phyloP scores from a whole-genome alignment of 2,329 filamentous ascomycete genomes.

The Calycina herbarum region DNA sequence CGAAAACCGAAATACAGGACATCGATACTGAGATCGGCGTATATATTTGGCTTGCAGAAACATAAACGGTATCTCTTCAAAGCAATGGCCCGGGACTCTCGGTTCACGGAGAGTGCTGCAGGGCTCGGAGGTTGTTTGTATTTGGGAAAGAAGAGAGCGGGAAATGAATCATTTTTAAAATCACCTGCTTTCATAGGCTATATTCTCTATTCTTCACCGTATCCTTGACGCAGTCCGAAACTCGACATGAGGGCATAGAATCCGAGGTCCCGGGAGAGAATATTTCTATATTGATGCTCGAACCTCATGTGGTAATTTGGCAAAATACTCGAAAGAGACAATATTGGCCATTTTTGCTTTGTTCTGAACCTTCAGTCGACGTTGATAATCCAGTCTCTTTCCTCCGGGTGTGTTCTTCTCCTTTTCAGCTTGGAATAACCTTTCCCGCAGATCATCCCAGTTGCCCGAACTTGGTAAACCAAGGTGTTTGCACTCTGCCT shows the following conservation, averaged over 20 bases:
- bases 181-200: too few species aligned
- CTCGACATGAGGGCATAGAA: not conserved
- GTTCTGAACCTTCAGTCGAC: too few species aligned
- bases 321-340: not conserved
- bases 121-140: not conserved
- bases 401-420: too few species aligned
- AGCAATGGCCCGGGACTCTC: not conserved
- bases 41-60: constrained; percentile 3
- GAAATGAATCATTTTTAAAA: too few species aligned
- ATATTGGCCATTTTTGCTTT: too few species aligned
- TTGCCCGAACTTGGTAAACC: not conserved
- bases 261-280: constrained; percentile 7
- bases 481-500: not conserved
- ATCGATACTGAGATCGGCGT: not conserved
- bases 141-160: not conserved
- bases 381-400: too few species aligned
- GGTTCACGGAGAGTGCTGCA: not conserved
- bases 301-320: constrained; percentile 1
- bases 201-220: too few species aligned
- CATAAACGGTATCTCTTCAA: not conserved
- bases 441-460: not conserved
- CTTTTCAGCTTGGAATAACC: not conserved
- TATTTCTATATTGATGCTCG: constrained; percentile 4
- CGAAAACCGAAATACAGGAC: not conserved
- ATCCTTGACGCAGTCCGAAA: too few species aligned